These are phyloP conservation scores for Hansenula sp. DNA, from an alignment of 1,139 yeast genomes.

Conservation along the genomic window DNA sequence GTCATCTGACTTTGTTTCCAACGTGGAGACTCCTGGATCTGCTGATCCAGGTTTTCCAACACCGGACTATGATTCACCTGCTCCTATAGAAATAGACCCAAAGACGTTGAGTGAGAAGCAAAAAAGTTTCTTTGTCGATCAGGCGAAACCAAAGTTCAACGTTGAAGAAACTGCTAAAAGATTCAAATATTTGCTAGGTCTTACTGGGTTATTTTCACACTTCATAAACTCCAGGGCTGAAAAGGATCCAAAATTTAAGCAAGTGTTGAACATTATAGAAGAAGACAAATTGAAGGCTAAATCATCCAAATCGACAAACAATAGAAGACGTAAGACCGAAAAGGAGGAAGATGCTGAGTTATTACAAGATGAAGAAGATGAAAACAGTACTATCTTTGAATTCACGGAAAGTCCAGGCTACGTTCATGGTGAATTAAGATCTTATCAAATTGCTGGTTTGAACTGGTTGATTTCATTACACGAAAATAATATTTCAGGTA, in stretches of 20 bases:
- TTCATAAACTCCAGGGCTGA: conserved; percentile 66
- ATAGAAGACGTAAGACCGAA: conserved; percentile 49
- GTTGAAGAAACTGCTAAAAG: conserved; percentile 55
- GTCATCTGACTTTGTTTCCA: not conserved
- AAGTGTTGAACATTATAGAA: conserved; percentile 33
- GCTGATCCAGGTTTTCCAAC: conserved; percentile 1
- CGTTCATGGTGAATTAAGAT: conserved; percentile 60
- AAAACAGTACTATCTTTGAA: conserved; percentile 43
- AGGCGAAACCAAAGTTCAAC: conserved; percentile 45
- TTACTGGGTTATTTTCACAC: conserved; percentile 66
- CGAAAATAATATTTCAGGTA: conserved; percentile 84
- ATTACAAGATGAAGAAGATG: conserved; percentile 48
- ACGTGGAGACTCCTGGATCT: not conserved
- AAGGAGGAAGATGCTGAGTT: conserved; percentile 71
- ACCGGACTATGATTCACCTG: conserved; percentile 8
- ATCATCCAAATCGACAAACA: conserved; percentile 11
- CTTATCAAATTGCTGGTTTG: conserved; percentile 90
- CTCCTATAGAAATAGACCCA: not conserved
- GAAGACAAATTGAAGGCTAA: conserved; percentile 18
- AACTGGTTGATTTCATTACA: conserved; percentile 86
- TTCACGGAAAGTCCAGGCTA: conserved; percentile 65
- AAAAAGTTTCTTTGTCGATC: conserved; percentile 40
- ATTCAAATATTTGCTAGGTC: conserved; percentile 60
- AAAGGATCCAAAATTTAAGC: conserved; percentile 54
- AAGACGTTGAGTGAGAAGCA: conserved; percentile 18